Evolutionary conservation across 345 rosid species (phyloP), one percentile per base, ranked within the genome.

Genomic region (Aquilaria yunnanensis): DNA sequence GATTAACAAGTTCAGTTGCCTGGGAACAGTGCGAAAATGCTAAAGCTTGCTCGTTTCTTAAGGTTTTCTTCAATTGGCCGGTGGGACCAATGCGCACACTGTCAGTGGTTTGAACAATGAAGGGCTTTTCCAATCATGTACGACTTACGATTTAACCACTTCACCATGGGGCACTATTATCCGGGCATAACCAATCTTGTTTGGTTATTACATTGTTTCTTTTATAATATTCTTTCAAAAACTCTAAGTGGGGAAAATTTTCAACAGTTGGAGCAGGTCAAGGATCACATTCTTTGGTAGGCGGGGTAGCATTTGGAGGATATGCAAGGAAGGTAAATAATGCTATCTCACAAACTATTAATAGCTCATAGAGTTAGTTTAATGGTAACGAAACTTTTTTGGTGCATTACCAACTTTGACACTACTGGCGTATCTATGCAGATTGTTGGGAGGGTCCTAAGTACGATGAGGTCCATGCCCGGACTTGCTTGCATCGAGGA

Each of bases 31-130:
- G 16, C 5, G 54, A 32, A 29, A 33, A 2, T 68, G 29, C 56
- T 31, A n/a, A 49, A 10, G 49, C 47, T 57, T 47, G n/a, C 47
- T 61, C 51, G 53, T 23, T 29, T 61, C 30, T 23, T 33, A 49
- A 80, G 90, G 90, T 41, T 82, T 80, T 74, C 83, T 82, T 49
- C 90, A 85, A 57, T 67, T 82, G 71, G 87, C 87, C 0, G 87
- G 87, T 37, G 87, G 87, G 14, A 82, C 87, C 43, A 82, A 85
- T 72, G 76, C 72, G 65, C 81, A 80, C 58, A 82, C 84, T 2
- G 83, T 75, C 48, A 72, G 72, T 0, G 87, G 81, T 47, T 57
- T 82, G 63, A 82, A 69, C 60, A 80, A 51, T 57, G 69, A 68
- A 50, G 81, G 78, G 11, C 83, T 85, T 62, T 82, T 82, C 61